These are phyloP conservation scores for Saccharomycopsis schoenii DNA, from an alignment of 805 yeast species.

Conservation along the genomic window DNA sequence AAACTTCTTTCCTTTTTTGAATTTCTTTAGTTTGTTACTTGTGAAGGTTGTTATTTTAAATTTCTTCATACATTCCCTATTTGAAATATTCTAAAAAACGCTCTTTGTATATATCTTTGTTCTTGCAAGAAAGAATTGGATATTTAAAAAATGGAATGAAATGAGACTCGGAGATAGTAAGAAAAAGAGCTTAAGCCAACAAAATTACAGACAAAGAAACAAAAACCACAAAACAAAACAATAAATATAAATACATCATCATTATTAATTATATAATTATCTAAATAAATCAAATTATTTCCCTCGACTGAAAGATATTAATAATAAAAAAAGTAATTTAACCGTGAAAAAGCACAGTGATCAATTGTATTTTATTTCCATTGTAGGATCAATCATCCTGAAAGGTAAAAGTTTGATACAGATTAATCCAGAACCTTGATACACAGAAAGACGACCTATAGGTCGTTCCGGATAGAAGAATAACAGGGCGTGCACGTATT, in stretches of 20 bases:
- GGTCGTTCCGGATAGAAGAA: neutral
- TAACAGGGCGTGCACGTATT: neutral
- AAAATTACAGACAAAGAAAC: neutral
- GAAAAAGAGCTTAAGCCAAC: neutral
- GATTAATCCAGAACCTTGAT: neutral
- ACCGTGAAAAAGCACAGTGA: neutral
- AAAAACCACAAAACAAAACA: neutral
- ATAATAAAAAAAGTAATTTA: neutral
- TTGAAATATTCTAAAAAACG: neutral
- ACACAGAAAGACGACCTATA: neutral
- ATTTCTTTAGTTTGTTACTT: neutral
- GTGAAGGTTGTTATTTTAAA: neutral
- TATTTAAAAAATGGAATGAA: neutral
- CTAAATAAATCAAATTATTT: slow-evolving; percentile 1
- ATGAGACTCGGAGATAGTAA: neutral
- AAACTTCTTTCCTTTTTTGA: too few species aligned
- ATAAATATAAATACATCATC: neutral
- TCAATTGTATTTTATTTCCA: too few species aligned
- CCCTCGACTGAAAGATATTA: neutral
- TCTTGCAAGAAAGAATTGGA: neutral
- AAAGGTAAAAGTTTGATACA: neutral
- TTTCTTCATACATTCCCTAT: neutral
- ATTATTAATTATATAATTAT: neutral
- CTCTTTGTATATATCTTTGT: neutral
- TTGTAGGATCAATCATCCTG: neutral